phyloP scores from a whole-genome alignment of 179 eudicot species.

The Silene coronaria region DNA sequence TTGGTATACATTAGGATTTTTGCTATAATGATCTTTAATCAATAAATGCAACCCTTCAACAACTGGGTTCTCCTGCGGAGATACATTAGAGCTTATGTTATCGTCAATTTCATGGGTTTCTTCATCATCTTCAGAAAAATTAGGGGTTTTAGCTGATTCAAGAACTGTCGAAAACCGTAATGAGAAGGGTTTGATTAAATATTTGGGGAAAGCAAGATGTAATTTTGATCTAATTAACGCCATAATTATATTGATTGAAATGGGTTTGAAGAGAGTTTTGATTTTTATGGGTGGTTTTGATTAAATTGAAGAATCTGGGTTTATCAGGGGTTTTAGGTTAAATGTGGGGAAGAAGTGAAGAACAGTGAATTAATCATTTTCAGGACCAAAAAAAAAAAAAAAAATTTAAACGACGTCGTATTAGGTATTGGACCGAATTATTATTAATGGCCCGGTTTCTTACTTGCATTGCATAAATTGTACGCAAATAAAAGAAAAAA shows the following conservation, averaged over 20 bases:
- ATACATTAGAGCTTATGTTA: conserved; percentile 14
- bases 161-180: conserved; percentile 17
- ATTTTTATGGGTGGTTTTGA: background rate
- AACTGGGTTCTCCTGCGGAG: conserved; percentile 37
- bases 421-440: background rate
- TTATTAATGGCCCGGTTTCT: background rate
- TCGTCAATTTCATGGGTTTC: background rate
- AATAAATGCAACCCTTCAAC: conserved; percentile 40
- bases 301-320: conserved; percentile 2
- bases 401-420: background rate
- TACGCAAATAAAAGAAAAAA: background rate
- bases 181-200: conserved; percentile 28
- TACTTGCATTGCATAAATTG: too few species aligned
- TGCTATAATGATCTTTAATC: conserved; percentile 66
- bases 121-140: too few species aligned
- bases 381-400: too few species aligned
- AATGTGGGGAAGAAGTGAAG: too few species aligned
- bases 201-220: conserved; percentile 22
- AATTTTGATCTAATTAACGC: conserved; percentile 33
- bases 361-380: background rate
- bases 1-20: conserved; percentile 46
- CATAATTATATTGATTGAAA: conserved; percentile 21
- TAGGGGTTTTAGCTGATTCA: conserved; percentile 6
- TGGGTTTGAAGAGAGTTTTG: background rate
- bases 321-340: conserved; percentile 13